A percentile compares a stretch with the other conserved stretches of the same genome.
These are phyloP conservation scores for Fusarium annulatum DNA, from an alignment of 2,329 filamentous ascomycete species.

Conservation along the genomic window DNA sequence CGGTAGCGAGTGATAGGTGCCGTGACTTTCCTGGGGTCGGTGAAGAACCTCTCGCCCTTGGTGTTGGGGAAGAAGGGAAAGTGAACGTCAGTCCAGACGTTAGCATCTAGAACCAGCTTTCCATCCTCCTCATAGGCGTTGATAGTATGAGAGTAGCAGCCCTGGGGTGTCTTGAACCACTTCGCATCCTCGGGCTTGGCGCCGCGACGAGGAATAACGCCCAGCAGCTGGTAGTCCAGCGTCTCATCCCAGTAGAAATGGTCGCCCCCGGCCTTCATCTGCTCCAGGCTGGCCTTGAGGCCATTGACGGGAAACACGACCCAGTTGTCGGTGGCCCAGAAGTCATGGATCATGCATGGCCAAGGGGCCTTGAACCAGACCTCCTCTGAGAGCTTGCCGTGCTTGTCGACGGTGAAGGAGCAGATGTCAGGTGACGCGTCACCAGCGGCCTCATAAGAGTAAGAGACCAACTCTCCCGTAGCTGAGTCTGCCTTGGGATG, in stretches of 20 bases:
- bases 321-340: background rate
- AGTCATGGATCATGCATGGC: background rate
- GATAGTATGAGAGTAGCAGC: slow-evolving; percentile 5
- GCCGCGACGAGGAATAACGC: slow-evolving; percentile 12
- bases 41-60: background rate
- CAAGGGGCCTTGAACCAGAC: background rate
- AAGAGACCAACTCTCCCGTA: slow-evolving; percentile 13
- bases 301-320: background rate
- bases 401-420: background rate
- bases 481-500: slow-evolving; percentile 10
- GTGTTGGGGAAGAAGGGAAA: background rate
- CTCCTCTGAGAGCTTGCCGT: background rate
- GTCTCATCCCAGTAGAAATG: slow-evolving; percentile 20
- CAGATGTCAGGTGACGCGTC: background rate
- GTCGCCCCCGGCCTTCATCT: slow-evolving; percentile 10
- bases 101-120: background rate
- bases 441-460: background rate
- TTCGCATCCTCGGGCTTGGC: slow-evolving; percentile 17
- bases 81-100: background rate
- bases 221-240: slow-evolving; percentile 6
- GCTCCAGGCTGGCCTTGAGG: slow-evolving; percentile 1
- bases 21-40: background rate
- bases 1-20: background rate
- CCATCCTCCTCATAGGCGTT: background rate
- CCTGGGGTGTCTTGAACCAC: slow-evolving; percentile 12